Evolutionary conservation across 352 stramenopile genomes (phyloP), one percentile per base, ranked within the genome.

Genomic region (Phytophthora citrophthora): DNA sequence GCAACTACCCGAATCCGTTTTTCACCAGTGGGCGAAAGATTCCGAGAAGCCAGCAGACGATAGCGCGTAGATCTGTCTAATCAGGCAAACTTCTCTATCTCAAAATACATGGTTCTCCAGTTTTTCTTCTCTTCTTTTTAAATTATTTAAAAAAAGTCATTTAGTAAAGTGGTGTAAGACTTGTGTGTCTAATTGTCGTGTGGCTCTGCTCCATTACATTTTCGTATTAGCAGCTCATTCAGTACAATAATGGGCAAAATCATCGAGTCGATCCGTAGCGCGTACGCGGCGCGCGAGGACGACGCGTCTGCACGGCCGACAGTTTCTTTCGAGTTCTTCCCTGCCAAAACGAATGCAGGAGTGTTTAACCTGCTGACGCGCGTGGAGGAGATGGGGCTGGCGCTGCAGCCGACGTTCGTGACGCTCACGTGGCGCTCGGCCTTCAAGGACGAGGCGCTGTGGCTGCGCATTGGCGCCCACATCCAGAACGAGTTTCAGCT

Each of bases 361-460:
- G 79, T 94, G 34, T 93, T 91, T 70, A 94, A 94, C 66, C 71
- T 94, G 52, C 74, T 93, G 16, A 89, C 86, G 57, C 86, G 86
- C 59, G 81, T 96, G 39, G 87, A 94, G 56, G 85, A 94, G 61
- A 96, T 96, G 89, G 80, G 79, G n/a, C 71, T 94, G 44, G 75
- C 80, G 54, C 77, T 96, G 36, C 80, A 91, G 62, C 88, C 89
- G 51, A 94, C 89, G 52, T 95, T 96, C 58, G 84, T 95, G 64
- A 93, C 86, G 56, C 82, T 96, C 52, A 97, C 90, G 70, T 97
- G 90, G 89, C 86, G 89, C 63, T 95, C 86, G 24, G 87, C 81
- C 31, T 96, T 96, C 72, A 94, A 86, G 61, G 88, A 96, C 77
- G 90, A 96, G 62, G 79, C 77, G 48, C 74, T 97, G 44, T 97